Evolutionary conservation across 805 yeast genomes (phyloP).

Genomic region (Teunomyces pallodes): DNA sequence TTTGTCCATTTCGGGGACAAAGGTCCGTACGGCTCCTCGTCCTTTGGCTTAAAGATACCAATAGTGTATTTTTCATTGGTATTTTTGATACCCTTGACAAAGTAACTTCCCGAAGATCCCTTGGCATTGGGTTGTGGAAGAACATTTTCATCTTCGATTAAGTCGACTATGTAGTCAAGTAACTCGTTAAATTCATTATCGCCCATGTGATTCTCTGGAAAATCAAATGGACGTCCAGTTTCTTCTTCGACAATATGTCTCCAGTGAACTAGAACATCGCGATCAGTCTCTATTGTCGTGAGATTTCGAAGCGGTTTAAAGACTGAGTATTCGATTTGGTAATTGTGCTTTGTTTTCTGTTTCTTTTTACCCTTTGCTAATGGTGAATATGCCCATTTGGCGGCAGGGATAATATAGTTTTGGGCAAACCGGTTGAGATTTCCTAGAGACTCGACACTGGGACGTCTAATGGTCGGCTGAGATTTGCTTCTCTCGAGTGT

Average conservation of each 20-base stretch:
- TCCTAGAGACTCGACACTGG: constrained; percentile 9
- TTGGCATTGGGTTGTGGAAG: constrained; percentile 54
- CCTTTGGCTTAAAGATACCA: constrained; percentile 75
- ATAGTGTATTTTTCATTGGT: constrained; percentile 14
- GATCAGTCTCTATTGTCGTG: constrained; percentile 13
- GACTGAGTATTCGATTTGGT: constrained; percentile 56
- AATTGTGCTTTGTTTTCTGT: constrained; percentile 10
- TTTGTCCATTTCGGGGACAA: constrained; percentile 77
- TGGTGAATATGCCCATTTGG: constrained; percentile 32
- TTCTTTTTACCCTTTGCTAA: constrained; percentile 8
- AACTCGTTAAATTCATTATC: constrained; percentile 32
- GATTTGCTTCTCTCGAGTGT: constrained; percentile 11
- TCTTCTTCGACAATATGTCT: constrained; percentile 12
- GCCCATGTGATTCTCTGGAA: constrained; percentile 23
- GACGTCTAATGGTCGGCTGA: constrained; percentile 10
- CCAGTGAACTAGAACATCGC: constrained; percentile 18
- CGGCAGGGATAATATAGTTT: constrained; percentile 24
- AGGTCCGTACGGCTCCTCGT: constrained; percentile 80
- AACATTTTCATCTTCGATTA: constrained; percentile 43
- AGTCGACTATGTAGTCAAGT: constrained; percentile 42
- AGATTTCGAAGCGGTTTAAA: constrained; percentile 37
- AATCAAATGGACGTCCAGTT: constrained; percentile 8
- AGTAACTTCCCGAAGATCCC: constrained; percentile 73
- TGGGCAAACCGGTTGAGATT: constrained; percentile 19
- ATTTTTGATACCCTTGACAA: constrained; percentile 32